phyloP scores from a whole-genome alignment of 805 yeast genomes.

The Henningerozyma blattae region DNA sequence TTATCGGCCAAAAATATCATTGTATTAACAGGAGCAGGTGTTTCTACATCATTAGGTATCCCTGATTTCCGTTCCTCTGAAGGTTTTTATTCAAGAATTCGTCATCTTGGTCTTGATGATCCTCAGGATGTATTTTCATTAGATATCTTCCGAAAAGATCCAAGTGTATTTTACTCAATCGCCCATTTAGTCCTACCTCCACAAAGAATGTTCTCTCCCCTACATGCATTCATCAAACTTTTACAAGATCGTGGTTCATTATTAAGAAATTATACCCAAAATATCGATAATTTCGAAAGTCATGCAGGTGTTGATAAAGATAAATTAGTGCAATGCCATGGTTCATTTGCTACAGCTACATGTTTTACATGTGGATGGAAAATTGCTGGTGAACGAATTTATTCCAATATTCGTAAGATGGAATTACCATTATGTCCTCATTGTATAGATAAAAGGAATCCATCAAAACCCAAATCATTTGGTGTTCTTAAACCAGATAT shows the following conservation, averaged over 20 bases:
- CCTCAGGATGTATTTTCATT: constrained; percentile 87
- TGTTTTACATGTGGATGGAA: constrained; percentile 65
- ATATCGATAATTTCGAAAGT: constrained; percentile 75
- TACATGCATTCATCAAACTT: constrained; percentile 67
- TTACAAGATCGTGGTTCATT: constrained; percentile 66
- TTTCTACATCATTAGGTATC: constrained; percentile 78
- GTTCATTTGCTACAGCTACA: constrained; percentile 79
- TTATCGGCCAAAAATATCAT: constrained; percentile 46
- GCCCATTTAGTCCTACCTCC: constrained; percentile 81
- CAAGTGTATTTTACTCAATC: constrained; percentile 67
- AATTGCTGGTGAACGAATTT: constrained; percentile 56
- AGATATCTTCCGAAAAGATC: constrained; percentile 56
- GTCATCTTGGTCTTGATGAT: constrained; percentile 58
- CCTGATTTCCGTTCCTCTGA: constrained; percentile 85
- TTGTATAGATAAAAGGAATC: constrained; percentile 26
- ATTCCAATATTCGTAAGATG: constrained; percentile 41
- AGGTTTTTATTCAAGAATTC: constrained; percentile 67
- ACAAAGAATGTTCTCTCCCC: constrained; percentile 49
- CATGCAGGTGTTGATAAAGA: constrained; percentile 60
- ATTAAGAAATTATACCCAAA: constrained; percentile 78
- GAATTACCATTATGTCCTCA: constrained; percentile 63
- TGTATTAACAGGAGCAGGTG: constrained; percentile 88
- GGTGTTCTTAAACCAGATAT: constrained; percentile 91
- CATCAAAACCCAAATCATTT: constrained; percentile 32
- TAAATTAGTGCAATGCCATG: constrained; percentile 78